Evolutionary conservation across 164 flowering plant species (phyloP), one percentile per base, ranked within the genome.

Genomic region (Akebia trifoliata): DNA sequence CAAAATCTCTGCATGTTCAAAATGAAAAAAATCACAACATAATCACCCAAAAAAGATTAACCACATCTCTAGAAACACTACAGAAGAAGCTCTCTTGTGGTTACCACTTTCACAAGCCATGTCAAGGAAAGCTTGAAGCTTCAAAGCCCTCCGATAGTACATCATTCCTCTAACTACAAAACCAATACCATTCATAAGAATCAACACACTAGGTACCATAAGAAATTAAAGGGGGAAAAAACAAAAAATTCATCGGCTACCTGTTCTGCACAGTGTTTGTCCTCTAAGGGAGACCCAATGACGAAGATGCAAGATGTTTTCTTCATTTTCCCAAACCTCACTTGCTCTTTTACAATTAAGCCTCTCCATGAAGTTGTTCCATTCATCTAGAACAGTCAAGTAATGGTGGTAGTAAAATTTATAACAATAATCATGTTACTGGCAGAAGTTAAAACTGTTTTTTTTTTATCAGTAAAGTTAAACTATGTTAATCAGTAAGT

Each of bases 71-170:
- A 34, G 42, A 60, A 47, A 38, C 18, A 18, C 35, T 21, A 39
- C 14, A 3, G n/a, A 44, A 45, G 31, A 36, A 43, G 26, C 25
- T 50, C 39, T 29, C 11, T 30, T 10, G 14, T 7, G 4, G 62
- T 64, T 72, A 90, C 99, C 96, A 1, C 30, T 59, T 63, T 90
- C 95, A 56, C 50, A 6, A 60, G 96, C 97, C 97, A 94, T 88
- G 75, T 94, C 99, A 56, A 94, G 91, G 63, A 88, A 94, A 54
- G 96, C 97, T 73, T 94, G 99, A 72, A 90, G 94, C 74, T 77
- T 82, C 67, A 90, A 65, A 43, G 99, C 99, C 67, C 93, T 78
- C 52, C 91, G 73, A 50, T 90, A 94, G 40, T 94, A 94, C 99
- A 94, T 94, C 99, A 94, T 94, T 32, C 97, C 97, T 69, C 97